Base-by-base conservation (phyloP, 2,329 filamentous ascomycete species). In the Colletotrichum spinosum region DNA sequence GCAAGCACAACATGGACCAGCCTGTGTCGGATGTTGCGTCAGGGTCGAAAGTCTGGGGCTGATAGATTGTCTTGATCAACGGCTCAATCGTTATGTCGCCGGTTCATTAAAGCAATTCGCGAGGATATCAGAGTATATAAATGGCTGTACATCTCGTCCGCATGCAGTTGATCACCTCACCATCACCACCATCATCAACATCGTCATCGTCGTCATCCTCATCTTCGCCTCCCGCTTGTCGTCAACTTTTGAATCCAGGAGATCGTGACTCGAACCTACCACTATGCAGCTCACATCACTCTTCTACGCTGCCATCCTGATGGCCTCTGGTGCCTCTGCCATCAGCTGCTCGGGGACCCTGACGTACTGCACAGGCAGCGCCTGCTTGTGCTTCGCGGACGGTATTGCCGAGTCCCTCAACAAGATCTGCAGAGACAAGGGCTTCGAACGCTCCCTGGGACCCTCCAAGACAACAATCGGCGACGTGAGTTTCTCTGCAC, bases 391-490 rank as follows among this genome's bases (percentile, higher is more conserved):
- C 39, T 57, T 56, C 10, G 46, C 53, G 4, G 45, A 12, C 39
- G 53, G 53, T 1, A 17, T 56, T 11, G 45, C 38, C 15, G 45
- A 45, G 15, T 12, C 11, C 4, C 39, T 62, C 9, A 46, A 57
- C 15, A 10, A 57, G 2, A 51, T 51, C 8, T 62, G 59, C 34
- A 8, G 17, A 34, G 12, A 4, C 1, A 33, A 39, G 34, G 59
- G 59, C 37, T 62, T 51, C 6, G 53, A 62, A 37, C 52, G 53
- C n/a, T 62, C 59, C 3, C 13, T 51, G 8, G 59, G 59, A 2
- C 53, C 59, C 1, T 61, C 51, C 4, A 38, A 45, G 17, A 62
- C 52, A 11, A 57, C 59, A 3, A 17, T 51, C 15, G 53, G 39
- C 8, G 17, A 2, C 0, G 53, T 62, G 34, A 46, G 58, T 49